Conservation (phyloP, 2,329 filamentous ascomycete genomes). For the Cordyceps militaris region DNA sequence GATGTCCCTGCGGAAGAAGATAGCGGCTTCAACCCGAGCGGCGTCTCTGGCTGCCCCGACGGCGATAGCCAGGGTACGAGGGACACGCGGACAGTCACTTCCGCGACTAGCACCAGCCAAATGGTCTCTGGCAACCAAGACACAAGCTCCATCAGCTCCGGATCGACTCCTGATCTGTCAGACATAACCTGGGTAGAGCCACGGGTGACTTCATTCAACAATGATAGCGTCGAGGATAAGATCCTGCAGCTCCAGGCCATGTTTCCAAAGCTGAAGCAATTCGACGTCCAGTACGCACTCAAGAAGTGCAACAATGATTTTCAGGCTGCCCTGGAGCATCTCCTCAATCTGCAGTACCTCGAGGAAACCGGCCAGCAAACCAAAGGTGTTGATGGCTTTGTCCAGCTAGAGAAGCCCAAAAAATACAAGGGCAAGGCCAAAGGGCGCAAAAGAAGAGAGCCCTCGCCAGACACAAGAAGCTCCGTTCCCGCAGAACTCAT, state of each 20-base stretch:
- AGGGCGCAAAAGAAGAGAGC: constrained; percentile 22
- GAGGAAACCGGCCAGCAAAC: constrained; percentile 55
- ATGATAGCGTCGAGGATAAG: constrained; percentile 53
- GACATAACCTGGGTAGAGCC: constrained; percentile 21
- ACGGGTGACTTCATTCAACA: constrained; percentile 28
- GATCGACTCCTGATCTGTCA: constrained; percentile 18
- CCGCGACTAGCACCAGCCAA: constrained; percentile 23
- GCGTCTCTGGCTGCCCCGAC: constrained; percentile 44
- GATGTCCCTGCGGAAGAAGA: constrained; percentile 61
- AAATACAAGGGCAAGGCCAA: constrained; percentile 33
- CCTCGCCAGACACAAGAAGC: constrained; percentile 15
- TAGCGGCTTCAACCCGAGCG: constrained; percentile 71
- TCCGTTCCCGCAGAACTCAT: constrained; percentile 15
- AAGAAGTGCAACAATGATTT: constrained; percentile 62
- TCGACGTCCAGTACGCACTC: constrained; percentile 60
- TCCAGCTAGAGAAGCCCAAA: constrained; percentile 41
- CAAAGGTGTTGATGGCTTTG: constrained; percentile 81
- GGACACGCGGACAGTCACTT: constrained; percentile 19
- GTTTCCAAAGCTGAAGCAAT: constrained; percentile 61
- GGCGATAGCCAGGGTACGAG: constrained; percentile 19
- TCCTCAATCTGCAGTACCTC: constrained; percentile 74
- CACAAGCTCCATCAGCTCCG: constrained; percentile 26
- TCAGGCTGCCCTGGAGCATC: constrained; percentile 65
- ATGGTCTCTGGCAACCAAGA: constrained; percentile 21
- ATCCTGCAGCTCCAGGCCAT: constrained; percentile 56